These are phyloP conservation scores for Forsythia suspensa DNA, from an alignment of 257 asterid species.

Conservation along the genomic window DNA sequence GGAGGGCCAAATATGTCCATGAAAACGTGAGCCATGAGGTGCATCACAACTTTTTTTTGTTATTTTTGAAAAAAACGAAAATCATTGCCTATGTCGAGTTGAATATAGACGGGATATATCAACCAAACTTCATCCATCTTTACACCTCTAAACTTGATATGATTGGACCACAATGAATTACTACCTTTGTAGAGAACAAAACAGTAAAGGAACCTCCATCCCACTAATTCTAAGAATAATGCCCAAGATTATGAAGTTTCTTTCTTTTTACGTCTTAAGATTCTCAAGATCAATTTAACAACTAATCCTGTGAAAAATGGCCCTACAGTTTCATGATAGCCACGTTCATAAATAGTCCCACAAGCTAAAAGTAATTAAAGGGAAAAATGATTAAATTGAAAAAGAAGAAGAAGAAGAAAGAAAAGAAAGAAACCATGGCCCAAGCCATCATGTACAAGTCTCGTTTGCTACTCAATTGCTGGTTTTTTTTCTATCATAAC, in stretches of 20 bases:
- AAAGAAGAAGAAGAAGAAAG: constrained; percentile 12
- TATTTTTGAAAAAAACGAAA: too few species aligned
- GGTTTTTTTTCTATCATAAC: constrained; percentile 4
- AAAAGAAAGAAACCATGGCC: constrained; percentile 28
- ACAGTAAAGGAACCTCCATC: not conserved
- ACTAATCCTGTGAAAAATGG: constrained; percentile 14
- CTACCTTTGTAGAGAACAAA: not conserved
- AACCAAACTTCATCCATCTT: not conserved
- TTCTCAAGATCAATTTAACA: not conserved
- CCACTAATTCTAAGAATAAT: not conserved
- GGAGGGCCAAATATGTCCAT: not conserved
- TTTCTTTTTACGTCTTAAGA: not conserved
- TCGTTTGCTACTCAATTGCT: constrained; percentile 14
- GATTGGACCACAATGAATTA: not conserved
- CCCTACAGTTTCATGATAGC: constrained; percentile 50
- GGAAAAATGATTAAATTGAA: constrained; percentile 29
- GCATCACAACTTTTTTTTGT: not conserved
- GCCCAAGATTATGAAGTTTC: not conserved
- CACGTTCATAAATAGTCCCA: constrained; percentile 48
- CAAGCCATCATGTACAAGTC: constrained; percentile 34
- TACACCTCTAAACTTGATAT: not conserved
- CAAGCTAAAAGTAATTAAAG: constrained; percentile 34
- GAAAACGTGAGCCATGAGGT: not conserved
- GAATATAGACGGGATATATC: not conserved
- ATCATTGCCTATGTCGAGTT: not conserved